Evolutionary conservation across 2,329 filamentous ascomycete genomes (phyloP).

Genomic region (Phialophora chinensis): DNA sequence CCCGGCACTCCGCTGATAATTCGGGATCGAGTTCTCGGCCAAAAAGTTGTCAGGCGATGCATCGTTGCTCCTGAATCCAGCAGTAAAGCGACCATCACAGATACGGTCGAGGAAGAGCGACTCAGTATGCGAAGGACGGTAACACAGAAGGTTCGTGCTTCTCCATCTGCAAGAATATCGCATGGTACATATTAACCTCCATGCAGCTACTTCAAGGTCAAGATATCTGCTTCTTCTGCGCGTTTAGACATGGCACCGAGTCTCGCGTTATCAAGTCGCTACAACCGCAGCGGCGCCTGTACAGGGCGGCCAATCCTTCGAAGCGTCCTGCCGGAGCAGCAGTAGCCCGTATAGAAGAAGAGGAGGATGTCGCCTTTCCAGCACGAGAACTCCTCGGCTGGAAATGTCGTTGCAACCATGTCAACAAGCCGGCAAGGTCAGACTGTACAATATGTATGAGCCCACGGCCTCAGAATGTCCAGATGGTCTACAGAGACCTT

Average conservation of each 20-base stretch:
- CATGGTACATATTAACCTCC: conserved; percentile 15
- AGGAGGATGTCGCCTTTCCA: conserved; percentile 31
- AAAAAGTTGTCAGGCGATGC: conserved; percentile 15
- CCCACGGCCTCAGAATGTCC: conserved; percentile 36
- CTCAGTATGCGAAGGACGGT: conserved; percentile 34
- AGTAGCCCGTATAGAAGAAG: conserved; percentile 36
- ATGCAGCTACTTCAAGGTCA: conserved; percentile 47
- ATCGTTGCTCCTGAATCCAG: conserved; percentile 7
- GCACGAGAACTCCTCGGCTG: conserved; percentile 28
- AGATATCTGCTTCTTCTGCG: conserved; percentile 49
- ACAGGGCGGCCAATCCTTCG: conserved; percentile 43
- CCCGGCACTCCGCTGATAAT: background rate
- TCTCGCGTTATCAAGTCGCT: conserved; percentile 35
- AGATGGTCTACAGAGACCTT: conserved; percentile 27
- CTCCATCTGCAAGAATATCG: background rate
- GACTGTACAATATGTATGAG: conserved; percentile 43
- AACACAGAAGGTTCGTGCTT: conserved; percentile 24
- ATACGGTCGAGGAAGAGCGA: background rate
- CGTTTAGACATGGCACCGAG: conserved; percentile 41
- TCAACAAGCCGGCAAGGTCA: conserved; percentile 28
- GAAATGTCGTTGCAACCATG: conserved; percentile 34
- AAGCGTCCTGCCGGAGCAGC: conserved; percentile 43
- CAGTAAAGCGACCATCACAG: background rate
- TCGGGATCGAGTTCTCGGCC: background rate
- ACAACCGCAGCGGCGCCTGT: conserved; percentile 43